Evolutionary conservation across 2,329 filamentous ascomycete genomes (phyloP), one percentile per base, ranked within the genome.

Genomic region (Juglanconis oblonga): DNA sequence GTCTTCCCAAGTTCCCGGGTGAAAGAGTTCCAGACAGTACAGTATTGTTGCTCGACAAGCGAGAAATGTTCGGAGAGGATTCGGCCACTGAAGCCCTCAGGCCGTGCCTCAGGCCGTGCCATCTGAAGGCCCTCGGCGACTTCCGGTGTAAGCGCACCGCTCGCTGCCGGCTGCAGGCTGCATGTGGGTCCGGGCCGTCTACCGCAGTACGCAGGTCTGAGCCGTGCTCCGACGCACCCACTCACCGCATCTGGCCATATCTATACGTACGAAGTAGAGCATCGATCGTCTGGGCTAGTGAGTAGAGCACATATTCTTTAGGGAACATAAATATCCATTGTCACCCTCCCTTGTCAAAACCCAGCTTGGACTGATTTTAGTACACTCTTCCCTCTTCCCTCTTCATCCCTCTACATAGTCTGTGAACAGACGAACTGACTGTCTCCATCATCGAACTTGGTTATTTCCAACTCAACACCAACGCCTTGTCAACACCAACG

Each of bases 61-160:
- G 38, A 42, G 38, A 13, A 42, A 4, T 42, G 38, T 13, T 13
- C 4, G n/a, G 38, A 13, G 24, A 24, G 24, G 24, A 24, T 24
- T 24, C 24, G 24, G 24, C 0, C 24, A 24, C 24, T 24, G 24
- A 24, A 24, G 24, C 24, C 24, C 24, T 24, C 24, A 24, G 24
- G 11, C n/a, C 10, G 5, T 11, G 10, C n/a, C 38, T 4, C 38
- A 42, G n/a, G 4, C 38, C 38, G n/a, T 42, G 35, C 35, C 35
- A 38, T 42, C 3, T 13, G 38, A 36, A 36, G 53, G 53, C 53
- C 32, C 44, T 55, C 70, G 70, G 70, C 70, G 70, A 69, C 64
- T 67, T 72, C 70, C 70, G 70, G 65, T 14, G 32, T n/a, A 36
- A 32, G 36, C 14, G 35, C 61, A 61, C 57, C 60, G 53, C 59